Conservation (phyloP, 2,329 filamentous ascomycete genomes). For the Claviceps sp. region DNA sequence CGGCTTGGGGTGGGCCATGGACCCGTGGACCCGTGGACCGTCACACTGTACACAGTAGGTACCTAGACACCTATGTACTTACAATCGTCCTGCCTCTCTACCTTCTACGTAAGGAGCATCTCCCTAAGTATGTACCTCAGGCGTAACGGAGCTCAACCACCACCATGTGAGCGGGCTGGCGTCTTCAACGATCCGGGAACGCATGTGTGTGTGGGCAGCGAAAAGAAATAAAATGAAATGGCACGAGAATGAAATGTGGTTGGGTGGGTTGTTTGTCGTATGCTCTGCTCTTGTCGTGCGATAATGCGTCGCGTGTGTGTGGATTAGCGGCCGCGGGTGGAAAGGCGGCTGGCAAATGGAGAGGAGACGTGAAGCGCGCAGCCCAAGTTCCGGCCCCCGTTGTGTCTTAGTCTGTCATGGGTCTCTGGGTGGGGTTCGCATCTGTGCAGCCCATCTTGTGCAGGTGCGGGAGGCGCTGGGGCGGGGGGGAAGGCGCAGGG, state of each 20-base stretch:
- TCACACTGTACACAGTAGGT: not conserved
- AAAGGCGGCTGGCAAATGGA: slow-evolving; percentile 3
- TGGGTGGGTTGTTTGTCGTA: not conserved
- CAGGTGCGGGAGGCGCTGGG: slow-evolving; percentile 1
- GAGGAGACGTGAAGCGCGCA: not conserved
- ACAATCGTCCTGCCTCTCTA: no score
- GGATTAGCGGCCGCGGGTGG: not conserved
- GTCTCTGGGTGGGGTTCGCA: not conserved
- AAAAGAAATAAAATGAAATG: not conserved
- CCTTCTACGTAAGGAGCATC: no score
- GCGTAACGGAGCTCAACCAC: no score
- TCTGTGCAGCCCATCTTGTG: not conserved
- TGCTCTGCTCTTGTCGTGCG: not conserved
- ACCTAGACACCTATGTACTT: not conserved
- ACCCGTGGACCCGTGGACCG: not conserved
- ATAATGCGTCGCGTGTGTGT: not conserved
- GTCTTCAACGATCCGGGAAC: not conserved
- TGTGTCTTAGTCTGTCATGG: not conserved
- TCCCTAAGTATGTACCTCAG: no score
- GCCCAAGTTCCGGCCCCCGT: not conserved
- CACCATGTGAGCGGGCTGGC: not conserved
- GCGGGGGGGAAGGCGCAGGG: not conserved
- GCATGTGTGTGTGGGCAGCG: not conserved
- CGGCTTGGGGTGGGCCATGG: not conserved
- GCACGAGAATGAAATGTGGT: not conserved